phyloP scores from a whole-genome alignment of 805 yeast genomes.

The Lipomyces mesembrius region DNA sequence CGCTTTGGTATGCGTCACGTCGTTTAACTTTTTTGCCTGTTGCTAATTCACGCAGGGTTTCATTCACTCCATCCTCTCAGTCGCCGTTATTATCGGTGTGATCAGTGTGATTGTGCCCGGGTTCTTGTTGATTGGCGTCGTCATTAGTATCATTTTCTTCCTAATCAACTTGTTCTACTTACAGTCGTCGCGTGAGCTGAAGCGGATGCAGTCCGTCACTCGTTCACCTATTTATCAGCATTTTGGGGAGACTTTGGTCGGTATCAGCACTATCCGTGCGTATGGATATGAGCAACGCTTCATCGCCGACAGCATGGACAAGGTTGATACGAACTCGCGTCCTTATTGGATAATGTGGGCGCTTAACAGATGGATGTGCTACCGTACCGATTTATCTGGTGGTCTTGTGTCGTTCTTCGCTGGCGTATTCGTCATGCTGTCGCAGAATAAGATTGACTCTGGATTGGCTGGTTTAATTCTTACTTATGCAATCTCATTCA shows the following conservation, averaged over 20 bases:
- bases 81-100: slow-evolving; percentile 68
- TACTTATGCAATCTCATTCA: slow-evolving; percentile 87
- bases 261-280: slow-evolving; percentile 93
- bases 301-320: slow-evolving; percentile 74
- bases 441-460: slow-evolving; percentile 72
- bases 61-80: slow-evolving; percentile 42
- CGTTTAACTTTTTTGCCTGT: slow-evolving; percentile 48
- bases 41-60: slow-evolving; percentile 16
- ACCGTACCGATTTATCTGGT: slow-evolving; percentile 83
- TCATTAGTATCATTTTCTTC: slow-evolving; percentile 65
- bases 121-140: slow-evolving; percentile 69
- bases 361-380: slow-evolving; percentile 89
- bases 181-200: slow-evolving; percentile 87
- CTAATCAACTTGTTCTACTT: slow-evolving; percentile 79
- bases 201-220: slow-evolving; percentile 84
- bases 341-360: slow-evolving; percentile 97
- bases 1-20: slow-evolving; percentile 70
- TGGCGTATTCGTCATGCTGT: slow-evolving; percentile 73
- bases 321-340: slow-evolving; percentile 81
- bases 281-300: slow-evolving; percentile 90
- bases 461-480: slow-evolving; percentile 95
- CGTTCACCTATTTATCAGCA: slow-evolving; percentile 97
- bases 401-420: slow-evolving; percentile 80
- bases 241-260: slow-evolving; percentile 88
- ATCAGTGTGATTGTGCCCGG: slow-evolving; percentile 84